Conservation (phyloP, 2,329 filamentous ascomycete species). For the Camillea tinctor region DNA sequence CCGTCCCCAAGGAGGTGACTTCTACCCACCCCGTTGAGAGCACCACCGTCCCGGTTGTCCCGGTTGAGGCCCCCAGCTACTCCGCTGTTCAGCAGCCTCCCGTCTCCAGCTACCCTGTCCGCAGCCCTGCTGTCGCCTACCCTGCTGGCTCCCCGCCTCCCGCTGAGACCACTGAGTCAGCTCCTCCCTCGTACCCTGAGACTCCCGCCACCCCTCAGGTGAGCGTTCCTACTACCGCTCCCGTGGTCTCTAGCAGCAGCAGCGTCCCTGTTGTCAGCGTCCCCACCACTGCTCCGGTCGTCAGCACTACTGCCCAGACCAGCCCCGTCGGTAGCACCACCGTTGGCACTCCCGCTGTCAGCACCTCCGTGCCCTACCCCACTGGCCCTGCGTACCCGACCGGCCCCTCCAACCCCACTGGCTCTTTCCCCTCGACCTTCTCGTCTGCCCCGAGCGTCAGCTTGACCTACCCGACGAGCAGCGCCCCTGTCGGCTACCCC, state of each 20-base stretch:
- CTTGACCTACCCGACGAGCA: not conserved
- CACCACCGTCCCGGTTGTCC: not conserved
- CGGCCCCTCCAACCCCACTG: slow-evolving; percentile 6
- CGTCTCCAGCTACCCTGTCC: slow-evolving; percentile 5
- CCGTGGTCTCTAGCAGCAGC: too few species aligned
- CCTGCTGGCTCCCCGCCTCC: slow-evolving; percentile 11
- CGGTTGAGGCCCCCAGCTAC: not conserved
- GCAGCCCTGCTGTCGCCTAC: slow-evolving; percentile 3
- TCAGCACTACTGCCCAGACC: not conserved
- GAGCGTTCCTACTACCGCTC: not conserved
- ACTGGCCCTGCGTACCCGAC: slow-evolving; percentile 18
- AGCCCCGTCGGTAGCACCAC: slow-evolving; percentile 8
- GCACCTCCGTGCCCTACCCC: slow-evolving; percentile 3
- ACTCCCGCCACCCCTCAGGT: slow-evolving; percentile 2
- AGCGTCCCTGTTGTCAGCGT: too few species aligned
- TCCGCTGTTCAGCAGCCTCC: slow-evolving; percentile 1
- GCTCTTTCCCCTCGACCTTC: slow-evolving; percentile 3
- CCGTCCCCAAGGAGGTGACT: too few species aligned
- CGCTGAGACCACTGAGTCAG: slow-evolving; percentile 5
- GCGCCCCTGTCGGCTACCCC: slow-evolving; percentile 4
- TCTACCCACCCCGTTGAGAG: too few species aligned
- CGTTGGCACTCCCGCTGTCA: not conserved
- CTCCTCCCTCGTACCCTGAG: slow-evolving; percentile 1
- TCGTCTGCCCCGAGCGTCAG: slow-evolving; percentile 3
- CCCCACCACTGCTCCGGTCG: too few species aligned